Base-by-base conservation (phyloP, 78 protist genomes). In the Bodo saltans region DNA sequence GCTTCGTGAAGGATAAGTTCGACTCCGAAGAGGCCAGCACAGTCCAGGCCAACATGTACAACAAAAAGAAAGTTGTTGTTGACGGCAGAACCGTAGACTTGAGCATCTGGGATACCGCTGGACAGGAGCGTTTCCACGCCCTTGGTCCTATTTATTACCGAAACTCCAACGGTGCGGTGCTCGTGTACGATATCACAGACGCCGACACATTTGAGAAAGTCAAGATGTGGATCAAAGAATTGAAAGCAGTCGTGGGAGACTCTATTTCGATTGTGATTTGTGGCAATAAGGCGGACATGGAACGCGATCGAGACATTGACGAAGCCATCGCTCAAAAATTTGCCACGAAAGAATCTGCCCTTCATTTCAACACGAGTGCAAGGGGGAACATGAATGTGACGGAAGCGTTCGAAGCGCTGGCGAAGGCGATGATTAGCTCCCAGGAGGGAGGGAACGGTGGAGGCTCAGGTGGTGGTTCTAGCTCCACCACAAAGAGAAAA, bases 71-170 rank as follows among this genome's bases (percentile, higher is more conserved):
- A 67, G 39, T 90, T 68, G 88, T 72, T 42, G 47, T 93, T 34
- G 85, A 41, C n/a, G 95, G 94, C n/a, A 89, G 89, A 42, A 79
- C 84, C 53, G 78, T 90, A 47, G 74, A 87, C 74, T 82, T 96
- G 17, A 90, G 92, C 47, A 92, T 96, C 71, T 94, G 98, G 97
- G 97, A 85, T 80, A 79, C 89, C 33, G 71, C 78, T 11, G 89
- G 87, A 8, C 94, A 91, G 81, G 92, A 90, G 83, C 73, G 96
- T 29, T 95, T 93, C 90, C 92, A 93, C 87, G 91, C 98, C 42
- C 84, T 94, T 37, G 96, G 96, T 2, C 96, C 98, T 33, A 94
- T 94, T 37, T 96, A 96, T 88, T 96, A 96, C 76, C 86, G 98
- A 41, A 95, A 93, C 71, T 92, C 98, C 29, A 90, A 94, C 47